Evolutionary conservation across 257 asterid genomes (phyloP).

Genomic region (Gardenia jasminoides): DNA sequence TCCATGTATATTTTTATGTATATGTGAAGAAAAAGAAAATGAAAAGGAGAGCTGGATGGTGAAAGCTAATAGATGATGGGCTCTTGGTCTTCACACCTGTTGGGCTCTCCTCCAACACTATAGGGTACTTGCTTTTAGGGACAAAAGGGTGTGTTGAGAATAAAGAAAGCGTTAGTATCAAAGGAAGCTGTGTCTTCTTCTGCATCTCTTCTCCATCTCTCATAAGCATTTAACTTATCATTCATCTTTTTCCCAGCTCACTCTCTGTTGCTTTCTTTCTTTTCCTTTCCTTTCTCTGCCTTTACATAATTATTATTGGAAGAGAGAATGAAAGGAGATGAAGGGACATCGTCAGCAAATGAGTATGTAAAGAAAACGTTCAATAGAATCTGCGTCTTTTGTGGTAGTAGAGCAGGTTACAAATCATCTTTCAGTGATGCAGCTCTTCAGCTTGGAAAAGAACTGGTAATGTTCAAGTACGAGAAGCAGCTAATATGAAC

Average conservation of each 20-base stretch:
- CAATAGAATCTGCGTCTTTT: slow-evolving; percentile 61
- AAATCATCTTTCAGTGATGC: slow-evolving; percentile 53
- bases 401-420: slow-evolving; percentile 60
- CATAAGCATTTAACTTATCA: neutral
- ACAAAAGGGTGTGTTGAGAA: slow-evolving; percentile 38
- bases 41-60: neutral
- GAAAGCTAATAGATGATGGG: neutral
- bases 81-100: slow-evolving; percentile 17
- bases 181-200: slow-evolving; percentile 13
- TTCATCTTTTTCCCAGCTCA: neutral
- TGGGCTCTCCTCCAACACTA: slow-evolving; percentile 51
- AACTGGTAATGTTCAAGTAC: slow-evolving; percentile 35
- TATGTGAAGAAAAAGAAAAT: neutral
- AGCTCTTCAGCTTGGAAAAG: slow-evolving; percentile 54
- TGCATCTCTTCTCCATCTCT: slow-evolving; percentile 20
- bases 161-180: slow-evolving; percentile 13
- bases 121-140: slow-evolving; percentile 22
- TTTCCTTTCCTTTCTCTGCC: neutral
- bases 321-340: slow-evolving; percentile 30
- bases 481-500: neutral
- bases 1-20: neutral
- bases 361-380: slow-evolving; percentile 25
- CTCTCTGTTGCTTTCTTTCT: neutral
- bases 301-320: neutral
- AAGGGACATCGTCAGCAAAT: slow-evolving; percentile 9